phyloP scores from a whole-genome alignment of 495 filamentous ascomycete genomes.

The Astrothelium macrocarpum region DNA sequence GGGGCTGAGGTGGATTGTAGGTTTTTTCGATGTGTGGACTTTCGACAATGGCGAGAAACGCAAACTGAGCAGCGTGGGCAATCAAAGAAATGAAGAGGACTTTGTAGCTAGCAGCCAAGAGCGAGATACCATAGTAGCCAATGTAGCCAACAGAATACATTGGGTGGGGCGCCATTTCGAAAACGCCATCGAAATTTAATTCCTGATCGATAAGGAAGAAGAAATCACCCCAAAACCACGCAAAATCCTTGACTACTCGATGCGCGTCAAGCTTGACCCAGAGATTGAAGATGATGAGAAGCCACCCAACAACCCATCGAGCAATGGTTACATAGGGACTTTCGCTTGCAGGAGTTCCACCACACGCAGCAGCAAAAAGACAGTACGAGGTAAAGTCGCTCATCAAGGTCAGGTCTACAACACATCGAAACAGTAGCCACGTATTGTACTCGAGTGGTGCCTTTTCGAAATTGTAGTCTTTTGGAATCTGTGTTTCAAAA shows the following conservation, averaged over 20 bases:
- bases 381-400: constrained; percentile 96
- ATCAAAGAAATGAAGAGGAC: constrained; percentile 92
- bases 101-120: constrained; percentile 95
- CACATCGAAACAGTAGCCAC: constrained; percentile 89
- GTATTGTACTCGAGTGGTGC: constrained; percentile 98
- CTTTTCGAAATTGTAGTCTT: constrained; percentile 87
- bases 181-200: constrained; percentile 43
- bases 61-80: constrained; percentile 90
- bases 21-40: constrained; percentile 98
- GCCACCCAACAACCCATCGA: constrained; percentile 74
- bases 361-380: constrained; percentile 88
- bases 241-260: constrained; percentile 97
- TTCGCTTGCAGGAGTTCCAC: constrained; percentile 62
- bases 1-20: constrained; percentile 79
- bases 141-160: constrained; percentile 99
- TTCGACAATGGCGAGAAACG: constrained; percentile 80
- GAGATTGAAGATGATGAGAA: constrained; percentile 85
- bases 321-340: constrained; percentile 52
- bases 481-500: constrained; percentile 85
- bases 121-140: constrained; percentile 96
- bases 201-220: constrained; percentile 45
- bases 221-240: constrained; percentile 99
- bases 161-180: constrained; percentile 97
- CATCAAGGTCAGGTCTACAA: constrained; percentile 95
- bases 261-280: constrained; percentile 99